These are phyloP conservation scores for Melampsora allii-populina DNA, from an alignment of 1,284 basidiomycete species.

Conservation along the genomic window DNA sequence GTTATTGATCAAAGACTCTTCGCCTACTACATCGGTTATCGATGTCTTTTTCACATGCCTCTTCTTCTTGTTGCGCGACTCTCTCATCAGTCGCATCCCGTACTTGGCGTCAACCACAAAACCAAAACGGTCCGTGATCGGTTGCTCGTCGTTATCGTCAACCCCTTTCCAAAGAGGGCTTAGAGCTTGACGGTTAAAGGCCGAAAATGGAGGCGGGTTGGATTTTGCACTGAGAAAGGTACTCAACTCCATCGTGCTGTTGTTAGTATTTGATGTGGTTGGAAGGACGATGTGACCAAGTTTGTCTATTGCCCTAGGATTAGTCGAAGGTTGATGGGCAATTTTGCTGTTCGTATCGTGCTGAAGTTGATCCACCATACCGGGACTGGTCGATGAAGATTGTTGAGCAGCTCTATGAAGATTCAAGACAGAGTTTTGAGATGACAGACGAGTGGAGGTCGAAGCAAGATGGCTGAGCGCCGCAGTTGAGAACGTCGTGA, in stretches of 20 bases:
- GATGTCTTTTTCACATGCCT: not conserved
- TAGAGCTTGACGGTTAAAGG: conserved; percentile 4
- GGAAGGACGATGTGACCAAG: conserved; percentile 18
- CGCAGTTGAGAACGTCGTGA: conserved; percentile 17
- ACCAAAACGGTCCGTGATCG: conserved; percentile 33
- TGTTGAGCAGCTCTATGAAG: not conserved
- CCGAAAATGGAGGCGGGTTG: conserved; percentile 32
- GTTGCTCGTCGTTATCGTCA: conserved; percentile 11
- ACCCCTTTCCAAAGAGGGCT: not conserved
- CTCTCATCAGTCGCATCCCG: conserved; percentile 28
- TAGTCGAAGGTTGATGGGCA: no score
- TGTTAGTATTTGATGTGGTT: conserved; percentile 11
- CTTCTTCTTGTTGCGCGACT: conserved; percentile 30
- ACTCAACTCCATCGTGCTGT: conserved; percentile 33
- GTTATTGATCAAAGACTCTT: no score
- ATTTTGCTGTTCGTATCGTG: no score
- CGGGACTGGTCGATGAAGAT: no score
- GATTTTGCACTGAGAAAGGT: conserved; percentile 25
- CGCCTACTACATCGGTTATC: not conserved
- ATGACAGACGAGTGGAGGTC: not conserved
- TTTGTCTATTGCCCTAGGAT: not conserved
- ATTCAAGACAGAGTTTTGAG: not conserved
- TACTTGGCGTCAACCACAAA: conserved; percentile 41
- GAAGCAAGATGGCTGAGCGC: conserved; percentile 14
- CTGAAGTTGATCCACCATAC: no score